Evolutionary conservation across 768 basidiomycete genomes (phyloP).

Genomic region (Dictyophora rubrovolvata): DNA sequence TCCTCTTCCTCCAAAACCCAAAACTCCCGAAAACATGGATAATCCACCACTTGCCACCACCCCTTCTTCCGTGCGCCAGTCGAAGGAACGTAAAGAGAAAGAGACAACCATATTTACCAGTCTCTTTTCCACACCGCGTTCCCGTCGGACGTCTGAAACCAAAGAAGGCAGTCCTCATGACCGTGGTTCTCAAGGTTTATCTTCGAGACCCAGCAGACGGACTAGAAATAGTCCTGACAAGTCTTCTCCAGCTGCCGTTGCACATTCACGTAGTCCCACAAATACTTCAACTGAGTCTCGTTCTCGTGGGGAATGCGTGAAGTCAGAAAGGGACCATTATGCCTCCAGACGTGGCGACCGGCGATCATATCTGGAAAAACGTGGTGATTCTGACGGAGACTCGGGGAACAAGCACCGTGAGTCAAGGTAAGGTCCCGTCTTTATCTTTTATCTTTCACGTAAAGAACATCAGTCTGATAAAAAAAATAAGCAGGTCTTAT

Average conservation of each 20-base stretch:
- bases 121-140: constrained; percentile 2
- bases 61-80: neutral
- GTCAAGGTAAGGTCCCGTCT: neutral
- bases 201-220: neutral
- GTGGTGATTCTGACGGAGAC: neutral
- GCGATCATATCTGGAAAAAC: neutral
- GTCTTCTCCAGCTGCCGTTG: neutral
- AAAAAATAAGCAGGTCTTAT: neutral
- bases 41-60: neutral
- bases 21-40: neutral
- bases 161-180: constrained; percentile 3
- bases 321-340: neutral
- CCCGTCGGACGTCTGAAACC: constrained; percentile 3
- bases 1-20: neutral
- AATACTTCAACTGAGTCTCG: constrained; percentile 2
- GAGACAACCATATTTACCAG: constrained; percentile 7
- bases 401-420: neutral
- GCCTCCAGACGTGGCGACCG: neutral
- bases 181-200: neutral
- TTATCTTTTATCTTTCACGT: neutral
- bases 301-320: neutral
- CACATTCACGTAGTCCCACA: neutral
- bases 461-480: neutral
- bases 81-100: neutral
- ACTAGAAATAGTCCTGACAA: constrained; percentile 2